Base-by-base conservation (phyloP, 768 basidiomycete genomes). In the Mycena galericulata region DNA sequence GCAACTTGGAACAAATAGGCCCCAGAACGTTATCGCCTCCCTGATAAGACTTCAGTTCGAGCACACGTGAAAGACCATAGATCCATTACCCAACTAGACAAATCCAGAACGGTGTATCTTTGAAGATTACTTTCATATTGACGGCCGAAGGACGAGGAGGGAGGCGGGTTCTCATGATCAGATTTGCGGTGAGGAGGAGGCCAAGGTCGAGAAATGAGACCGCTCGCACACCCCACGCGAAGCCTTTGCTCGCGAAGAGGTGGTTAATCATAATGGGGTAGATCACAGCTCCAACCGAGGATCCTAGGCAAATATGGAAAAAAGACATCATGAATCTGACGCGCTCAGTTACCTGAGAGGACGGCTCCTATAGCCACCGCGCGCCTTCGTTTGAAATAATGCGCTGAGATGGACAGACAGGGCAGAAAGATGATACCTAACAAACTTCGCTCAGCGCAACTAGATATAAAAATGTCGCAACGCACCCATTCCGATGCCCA, bases 341-440 rank as follows among this genome's bases (percentile, higher is more conserved):
- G n/a, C n/a, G n/a, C n/a, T n/a, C n/a, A n/a, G n/a, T n/a, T 67
- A 83, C 86, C 89, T 65, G 85, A 78, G 15, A 88, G 79, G 40
- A 88, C 84, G 29, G 88, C 65, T 22, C 89, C 90, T 82, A 88
- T 88, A 0, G 87, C 88, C 11, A 88, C 65, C 0, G 85, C 83
- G 43, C 89, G 78, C 51, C 80, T 79, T 26, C 73, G 79, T 18
- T 79, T 78, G 75, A 88, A 90, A 74, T 87, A 86, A 65, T 89
- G 89, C 4, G 86, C 83, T 9, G 85, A 80, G n/a, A 88, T 79
- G 17, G 85, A 82, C 27, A 88, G 73, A 10, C 84, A 80, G 0
- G 89, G 89, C 2, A 89, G 68, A 73, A 88, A 89, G 69, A 88
- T 79, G 20, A 59, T 20, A 9, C 58, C 58, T 59, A 24, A 34